These are phyloP conservation scores for Botrytis fabae DNA, from an alignment of 2,329 filamentous ascomycete species.

Conservation along the genomic window DNA sequence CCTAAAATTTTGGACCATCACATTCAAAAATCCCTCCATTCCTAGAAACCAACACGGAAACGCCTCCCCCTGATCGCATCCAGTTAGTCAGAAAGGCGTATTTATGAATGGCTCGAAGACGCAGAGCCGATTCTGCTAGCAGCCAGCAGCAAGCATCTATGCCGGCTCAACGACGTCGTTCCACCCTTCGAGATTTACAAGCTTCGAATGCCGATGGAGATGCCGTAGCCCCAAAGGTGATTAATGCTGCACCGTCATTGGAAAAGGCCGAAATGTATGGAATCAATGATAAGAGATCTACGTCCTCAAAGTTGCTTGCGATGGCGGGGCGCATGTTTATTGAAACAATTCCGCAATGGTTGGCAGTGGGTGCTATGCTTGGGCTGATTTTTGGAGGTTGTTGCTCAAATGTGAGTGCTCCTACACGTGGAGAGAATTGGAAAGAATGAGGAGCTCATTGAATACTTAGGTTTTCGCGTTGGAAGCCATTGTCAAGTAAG, in stretches of 20 bases:
- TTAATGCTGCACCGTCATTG: constrained; percentile 54
- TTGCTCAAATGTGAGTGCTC: constrained; percentile 76
- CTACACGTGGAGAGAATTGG: neutral
- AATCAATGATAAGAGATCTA: constrained; percentile 53
- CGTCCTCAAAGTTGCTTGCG: constrained; percentile 52
- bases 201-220: constrained; percentile 45
- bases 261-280: constrained; percentile 57
- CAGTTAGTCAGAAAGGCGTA: constrained; percentile 4
- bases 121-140: constrained; percentile 21
- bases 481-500: constrained; percentile 91
- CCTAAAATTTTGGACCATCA: neutral
- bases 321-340: constrained; percentile 55
- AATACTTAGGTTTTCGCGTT: constrained; percentile 80
- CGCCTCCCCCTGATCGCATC: neutral
- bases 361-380: constrained; percentile 68
- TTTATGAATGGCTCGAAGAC: constrained; percentile 23
- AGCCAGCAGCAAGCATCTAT: constrained; percentile 14
- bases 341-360: constrained; percentile 61
- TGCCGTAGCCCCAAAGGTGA: constrained; percentile 49
- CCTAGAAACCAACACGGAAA: neutral
- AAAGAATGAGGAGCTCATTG: constrained; percentile 32
- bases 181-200: constrained; percentile 47
- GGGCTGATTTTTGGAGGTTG: constrained; percentile 92
- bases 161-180: constrained; percentile 48
- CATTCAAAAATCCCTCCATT: constrained; percentile 2